Evolutionary conservation across 2,329 filamentous ascomycete species (phyloP), one percentile per base, ranked within the genome.

Genomic region (Colletotrichum abscissum): DNA sequence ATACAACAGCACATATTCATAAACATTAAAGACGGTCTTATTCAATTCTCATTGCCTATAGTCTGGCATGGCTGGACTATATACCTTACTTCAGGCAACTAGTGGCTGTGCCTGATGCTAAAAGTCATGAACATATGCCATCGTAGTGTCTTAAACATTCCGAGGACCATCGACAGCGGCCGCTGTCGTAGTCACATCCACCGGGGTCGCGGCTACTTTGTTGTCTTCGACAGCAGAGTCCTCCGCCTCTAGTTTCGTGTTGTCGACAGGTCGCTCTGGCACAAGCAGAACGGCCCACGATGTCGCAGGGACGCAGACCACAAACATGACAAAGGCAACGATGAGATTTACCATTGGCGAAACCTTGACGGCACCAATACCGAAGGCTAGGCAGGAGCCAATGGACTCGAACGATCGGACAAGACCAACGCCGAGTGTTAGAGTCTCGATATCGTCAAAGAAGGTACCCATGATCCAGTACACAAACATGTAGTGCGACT

Each of bases 391-490:
- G 62, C 83, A 84, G 0, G 85, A 86, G 0, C 87, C 86, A 4
- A 88, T 72, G 0, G 84, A 86, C 75, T 88, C 86, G 59, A 88
- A 87, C 0, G 85, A 86, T 4, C 86, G 80, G 5, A 89, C 79
- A 1, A 88, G 78, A 1, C 86, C 86, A 1, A 88, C 85, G 2
- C 82, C 84, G 0, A 88, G 80, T 0, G 87, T 86, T n/a, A 88
- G 75, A 0, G 86, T 88, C 76, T 87, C 85, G 6, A 88, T 79
- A 62, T 88, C 86, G 70, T 87, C 82, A 72, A 87, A 86, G 78
- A 88, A 88, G 2, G 85, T 82, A 3, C 86, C 87, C 1, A 88
- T 80, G 16, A 87, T 77, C 86, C 86, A 88, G 78, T 88, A 88
- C 0, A 87, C 84, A 67, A 87, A 88, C 80, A 88, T 88, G 75